These are phyloP conservation scores for Leucaena leucocephala DNA, from an alignment of 306 rosid species.

Conservation along the genomic window DNA sequence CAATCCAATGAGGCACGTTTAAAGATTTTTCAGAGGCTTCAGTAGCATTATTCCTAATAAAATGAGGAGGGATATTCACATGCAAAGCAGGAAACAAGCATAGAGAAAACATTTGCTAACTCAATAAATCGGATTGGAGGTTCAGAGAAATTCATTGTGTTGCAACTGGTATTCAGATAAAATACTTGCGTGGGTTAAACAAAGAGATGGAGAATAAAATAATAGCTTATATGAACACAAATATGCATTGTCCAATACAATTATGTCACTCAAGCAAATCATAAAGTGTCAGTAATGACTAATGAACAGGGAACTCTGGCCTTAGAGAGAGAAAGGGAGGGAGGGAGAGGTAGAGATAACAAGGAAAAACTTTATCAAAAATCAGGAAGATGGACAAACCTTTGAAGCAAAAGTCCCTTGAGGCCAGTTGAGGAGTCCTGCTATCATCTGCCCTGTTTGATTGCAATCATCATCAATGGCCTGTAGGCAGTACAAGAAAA, in stretches of 20 bases:
- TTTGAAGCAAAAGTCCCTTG: slow-evolving; percentile 97
- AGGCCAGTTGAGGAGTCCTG: slow-evolving; percentile 96
- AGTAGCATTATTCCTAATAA: neutral
- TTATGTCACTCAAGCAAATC: neutral
- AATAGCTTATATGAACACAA: neutral
- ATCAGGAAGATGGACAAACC: slow-evolving; percentile 51
- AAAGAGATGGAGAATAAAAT: neutral
- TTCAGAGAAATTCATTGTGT: neutral
- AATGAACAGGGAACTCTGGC: neutral
- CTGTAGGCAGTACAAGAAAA: slow-evolving; percentile 35
- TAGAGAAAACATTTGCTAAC: neutral
- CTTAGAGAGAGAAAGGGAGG: neutral
- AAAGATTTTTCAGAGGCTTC: neutral
- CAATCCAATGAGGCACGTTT: neutral
- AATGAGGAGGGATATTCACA: neutral
- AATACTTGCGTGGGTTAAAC: neutral
- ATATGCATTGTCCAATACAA: neutral
- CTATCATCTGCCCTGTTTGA: slow-evolving; percentile 96
- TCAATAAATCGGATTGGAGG: neutral
- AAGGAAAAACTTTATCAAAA: slow-evolving; percentile 10
- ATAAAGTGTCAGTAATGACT: neutral
- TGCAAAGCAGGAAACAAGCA: neutral
- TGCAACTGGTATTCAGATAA: neutral
- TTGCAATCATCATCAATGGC: slow-evolving; percentile 99
- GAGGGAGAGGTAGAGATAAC: neutral